phyloP scores from a whole-genome alignment of 768 basidiomycete genomes.

The Suillus tomentosus region DNA sequence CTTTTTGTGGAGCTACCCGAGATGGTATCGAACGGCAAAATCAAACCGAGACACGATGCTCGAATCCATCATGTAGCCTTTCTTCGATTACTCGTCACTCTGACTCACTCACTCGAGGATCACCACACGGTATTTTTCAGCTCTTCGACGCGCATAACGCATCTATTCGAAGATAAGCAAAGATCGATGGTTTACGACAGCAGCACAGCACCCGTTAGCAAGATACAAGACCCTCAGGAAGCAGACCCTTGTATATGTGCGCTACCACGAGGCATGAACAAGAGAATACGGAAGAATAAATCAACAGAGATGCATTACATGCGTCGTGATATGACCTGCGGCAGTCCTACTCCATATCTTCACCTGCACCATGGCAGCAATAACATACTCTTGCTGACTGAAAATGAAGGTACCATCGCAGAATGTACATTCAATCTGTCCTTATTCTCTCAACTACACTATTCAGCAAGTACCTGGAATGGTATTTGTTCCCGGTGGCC shows the following conservation, averaged over 20 bases:
- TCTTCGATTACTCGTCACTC: background rate
- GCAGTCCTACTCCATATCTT: background rate
- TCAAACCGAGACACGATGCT: background rate
- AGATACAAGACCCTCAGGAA: background rate
- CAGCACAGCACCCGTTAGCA: background rate
- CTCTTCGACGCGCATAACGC: background rate
- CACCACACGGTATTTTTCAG: background rate
- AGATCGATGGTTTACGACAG: background rate
- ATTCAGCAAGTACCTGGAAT: background rate
- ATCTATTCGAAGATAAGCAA: background rate
- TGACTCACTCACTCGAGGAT: background rate
- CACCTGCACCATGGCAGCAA: background rate
- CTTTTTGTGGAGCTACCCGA: background rate
- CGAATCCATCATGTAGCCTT: background rate
- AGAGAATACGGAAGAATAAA: background rate
- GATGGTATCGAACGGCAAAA: constrained; percentile 3
- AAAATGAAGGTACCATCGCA: background rate
- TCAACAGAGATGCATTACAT: background rate
- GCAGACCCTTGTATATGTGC: background rate
- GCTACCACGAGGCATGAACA: background rate
- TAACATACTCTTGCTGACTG: background rate
- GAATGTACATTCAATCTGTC: background rate
- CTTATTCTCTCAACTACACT: background rate
- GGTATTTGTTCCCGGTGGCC: background rate
- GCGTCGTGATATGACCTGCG: background rate